Evolutionary conservation across 176 grass and related monocot genomes (phyloP).

Genomic region (Triticum urartu): DNA sequence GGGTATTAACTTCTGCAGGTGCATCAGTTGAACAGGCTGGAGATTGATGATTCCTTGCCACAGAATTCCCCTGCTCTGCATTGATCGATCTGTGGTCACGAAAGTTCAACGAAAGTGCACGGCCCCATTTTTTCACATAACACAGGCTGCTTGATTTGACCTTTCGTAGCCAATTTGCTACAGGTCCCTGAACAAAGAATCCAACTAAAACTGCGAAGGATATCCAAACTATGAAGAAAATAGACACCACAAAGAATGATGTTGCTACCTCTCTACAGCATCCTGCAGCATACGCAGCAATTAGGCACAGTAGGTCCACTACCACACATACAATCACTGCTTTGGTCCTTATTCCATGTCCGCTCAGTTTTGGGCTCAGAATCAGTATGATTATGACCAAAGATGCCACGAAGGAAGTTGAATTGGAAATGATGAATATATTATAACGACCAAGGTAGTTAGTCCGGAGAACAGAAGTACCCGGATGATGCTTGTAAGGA

Average conservation of each 20-base stretch:
- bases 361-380: slow-evolving; percentile 39
- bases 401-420: slow-evolving; percentile 49
- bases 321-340: slow-evolving; percentile 33
- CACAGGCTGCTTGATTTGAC: not conserved
- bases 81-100: not conserved
- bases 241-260: slow-evolving; percentile 15
- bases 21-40: not conserved
- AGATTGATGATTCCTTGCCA: not conserved
- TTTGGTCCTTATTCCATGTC: slow-evolving; percentile 36
- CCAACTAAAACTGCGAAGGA: slow-evolving; percentile 14
- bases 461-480: slow-evolving; percentile 35
- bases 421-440: slow-evolving; percentile 31
- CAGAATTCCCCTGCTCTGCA: not conserved
- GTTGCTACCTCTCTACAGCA: not conserved
- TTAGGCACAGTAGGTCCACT: slow-evolving; percentile 2
- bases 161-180: not conserved
- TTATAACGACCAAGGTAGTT: slow-evolving; percentile 4
- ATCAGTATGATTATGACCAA: slow-evolving; percentile 48
- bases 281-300: slow-evolving; percentile 44
- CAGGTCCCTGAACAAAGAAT: not conserved
- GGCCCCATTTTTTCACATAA: not conserved
- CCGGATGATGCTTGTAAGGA: not conserved
- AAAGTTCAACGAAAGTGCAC: not conserved
- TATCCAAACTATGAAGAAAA: slow-evolving; percentile 14
- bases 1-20: not conserved